phyloP scores from a whole-genome alignment of 2,329 filamentous ascomycete species.

The Geosmithia flava region DNA sequence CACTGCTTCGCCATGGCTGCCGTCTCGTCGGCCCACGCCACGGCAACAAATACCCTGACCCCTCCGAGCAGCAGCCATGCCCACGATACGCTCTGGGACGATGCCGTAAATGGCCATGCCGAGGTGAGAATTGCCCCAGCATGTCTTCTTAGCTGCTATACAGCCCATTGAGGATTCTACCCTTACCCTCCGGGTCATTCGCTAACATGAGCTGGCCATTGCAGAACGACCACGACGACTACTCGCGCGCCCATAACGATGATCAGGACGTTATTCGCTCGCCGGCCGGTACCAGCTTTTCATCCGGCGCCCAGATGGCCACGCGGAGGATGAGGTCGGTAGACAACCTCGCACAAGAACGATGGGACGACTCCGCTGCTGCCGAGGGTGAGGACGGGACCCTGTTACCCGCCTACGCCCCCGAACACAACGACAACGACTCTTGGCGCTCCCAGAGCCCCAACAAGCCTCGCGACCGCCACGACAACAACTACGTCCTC shows the following conservation, averaged over 20 bases:
- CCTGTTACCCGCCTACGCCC: constrained; percentile 9
- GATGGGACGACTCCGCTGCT: constrained; percentile 6
- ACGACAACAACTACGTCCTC: not conserved
- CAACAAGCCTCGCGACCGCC: constrained; percentile 4
- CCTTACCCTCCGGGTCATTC: no score
- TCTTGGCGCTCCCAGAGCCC: constrained; percentile 6
- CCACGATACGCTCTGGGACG: constrained; percentile 31
- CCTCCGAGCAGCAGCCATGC: constrained; percentile 37
- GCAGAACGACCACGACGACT: constrained; percentile 7
- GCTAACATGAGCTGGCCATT: not conserved
- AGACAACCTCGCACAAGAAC: constrained; percentile 13
- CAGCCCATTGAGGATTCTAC: not conserved
- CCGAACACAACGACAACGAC: constrained; percentile 11
- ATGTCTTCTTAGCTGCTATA: not conserved
- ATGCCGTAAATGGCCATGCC: constrained; percentile 13
- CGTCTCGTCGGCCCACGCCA: constrained; percentile 33
- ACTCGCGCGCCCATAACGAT: constrained; percentile 3
- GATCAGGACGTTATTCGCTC: not conserved
- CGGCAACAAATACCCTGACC: constrained; percentile 32
- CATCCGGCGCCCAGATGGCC: constrained; percentile 7
- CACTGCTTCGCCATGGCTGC: constrained; percentile 30
- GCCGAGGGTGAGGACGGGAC: constrained; percentile 6
- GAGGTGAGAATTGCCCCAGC: constrained; percentile 20
- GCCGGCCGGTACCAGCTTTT: not conserved
- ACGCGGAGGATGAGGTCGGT: constrained; percentile 22